Base-by-base conservation (phyloP, 164 flowering plant genomes). In the Berberis vulgaris region DNA sequence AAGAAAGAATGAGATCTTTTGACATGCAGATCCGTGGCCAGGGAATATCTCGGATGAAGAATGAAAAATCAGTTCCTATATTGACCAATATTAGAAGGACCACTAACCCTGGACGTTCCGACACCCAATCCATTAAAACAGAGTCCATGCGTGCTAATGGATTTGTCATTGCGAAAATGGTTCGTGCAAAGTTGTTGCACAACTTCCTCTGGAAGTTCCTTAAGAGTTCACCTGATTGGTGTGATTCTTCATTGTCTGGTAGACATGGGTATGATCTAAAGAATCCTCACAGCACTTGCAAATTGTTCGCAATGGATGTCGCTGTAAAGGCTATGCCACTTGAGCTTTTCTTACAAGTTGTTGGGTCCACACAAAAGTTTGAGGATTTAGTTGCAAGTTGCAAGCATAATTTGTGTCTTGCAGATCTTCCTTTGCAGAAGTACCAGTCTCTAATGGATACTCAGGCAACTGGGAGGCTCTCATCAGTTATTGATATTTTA, bases 91-190 rank as follows among this genome's bases (percentile, higher is more conserved):
- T 89, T 13, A 77, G 78, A 71, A 83, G 86, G 69, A 79, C 79
- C 63, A 73, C 68, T 43, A 67, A 40, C 13, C 74, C 12, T 70
- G 44, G 53, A 41, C 64, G 40, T 61, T 63, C 81, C 39, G 86
- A 87, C 61, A 43, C 13, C n/a, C 82, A 76, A 62, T 71, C 84
- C 65, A 72, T 59, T 57, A 74, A 52, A 72, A 72, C 78, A 46
- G 97, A 86, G 73, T 75, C 82, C 45, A 87, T 83, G 96, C 89
- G 84, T 55, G 75, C 87, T 57, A 89, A 89, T 83, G 99, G 97
- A 4, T 95, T 80, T 78, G 81, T 95, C 49, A 59, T 79, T 67
- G 88, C 94, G 64, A 91, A 88, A 78, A 91, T 95, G 97, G 82
- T 86, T 62, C 84, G 99, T 60, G 87, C 84, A 53, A 89, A 83